Evolutionary conservation across 2,329 filamentous ascomycete species (phyloP).

Genomic region (Aspergillus pseudoterreus): DNA sequence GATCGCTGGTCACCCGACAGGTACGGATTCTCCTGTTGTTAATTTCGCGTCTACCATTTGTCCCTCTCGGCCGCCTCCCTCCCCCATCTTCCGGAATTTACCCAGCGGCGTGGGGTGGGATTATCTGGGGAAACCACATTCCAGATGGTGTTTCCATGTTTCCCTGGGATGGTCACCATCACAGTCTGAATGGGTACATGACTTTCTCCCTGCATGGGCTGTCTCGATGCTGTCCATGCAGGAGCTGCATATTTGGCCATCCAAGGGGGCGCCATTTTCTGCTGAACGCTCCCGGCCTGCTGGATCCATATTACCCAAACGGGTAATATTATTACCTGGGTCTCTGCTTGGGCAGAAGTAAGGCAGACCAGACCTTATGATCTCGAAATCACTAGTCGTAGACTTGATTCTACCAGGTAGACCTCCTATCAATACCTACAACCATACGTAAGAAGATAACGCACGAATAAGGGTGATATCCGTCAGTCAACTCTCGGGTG

Average conservation of each 20-base stretch:
- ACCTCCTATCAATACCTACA: not conserved
- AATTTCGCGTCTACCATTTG: not conserved
- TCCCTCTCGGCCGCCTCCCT: not conserved
- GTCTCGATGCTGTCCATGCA: not conserved
- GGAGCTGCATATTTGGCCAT: not conserved
- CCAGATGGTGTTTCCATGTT: not conserved
- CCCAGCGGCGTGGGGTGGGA: conserved; percentile 17
- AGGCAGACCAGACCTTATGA: not conserved
- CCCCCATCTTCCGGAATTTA: not conserved
- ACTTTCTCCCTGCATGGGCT: not conserved
- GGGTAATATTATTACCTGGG: not conserved
- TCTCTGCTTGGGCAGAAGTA: not conserved
- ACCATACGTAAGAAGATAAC: not conserved
- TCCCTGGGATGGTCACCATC: not conserved
- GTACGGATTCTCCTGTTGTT: not conserved
- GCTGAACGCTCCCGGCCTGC: not conserved
- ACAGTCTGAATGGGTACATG: conserved; percentile 8
- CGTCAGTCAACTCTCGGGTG: not conserved
- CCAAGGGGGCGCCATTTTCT: conserved; percentile 1
- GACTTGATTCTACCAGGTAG: not conserved
- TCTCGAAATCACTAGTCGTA: not conserved
- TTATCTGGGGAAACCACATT: conserved; percentile 17
- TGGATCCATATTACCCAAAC: not conserved
- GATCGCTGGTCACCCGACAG: not conserved
- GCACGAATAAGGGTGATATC: not conserved